Evolutionary conservation across 768 basidiomycete species (phyloP).

Genomic region (Boletus edulis): DNA sequence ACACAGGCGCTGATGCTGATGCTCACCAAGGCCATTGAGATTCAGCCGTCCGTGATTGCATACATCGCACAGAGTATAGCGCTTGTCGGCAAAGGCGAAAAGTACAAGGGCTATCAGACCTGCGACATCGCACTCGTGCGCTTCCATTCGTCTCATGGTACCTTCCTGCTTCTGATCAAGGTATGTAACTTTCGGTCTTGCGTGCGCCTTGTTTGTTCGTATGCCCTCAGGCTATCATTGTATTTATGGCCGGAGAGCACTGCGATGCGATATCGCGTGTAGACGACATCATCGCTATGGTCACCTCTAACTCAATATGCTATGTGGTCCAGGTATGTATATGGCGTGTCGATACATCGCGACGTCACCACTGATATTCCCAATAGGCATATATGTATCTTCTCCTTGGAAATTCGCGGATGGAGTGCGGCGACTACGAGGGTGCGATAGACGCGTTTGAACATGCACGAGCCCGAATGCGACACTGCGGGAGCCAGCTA

Average conservation of each 20-base stretch:
- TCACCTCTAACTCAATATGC: neutral
- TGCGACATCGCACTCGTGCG: neutral
- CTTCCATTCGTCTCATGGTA: neutral
- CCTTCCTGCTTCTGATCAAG: slow-evolving; percentile 1
- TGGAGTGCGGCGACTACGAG: neutral
- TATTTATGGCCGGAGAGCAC: slow-evolving; percentile 5
- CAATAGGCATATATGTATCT: slow-evolving; percentile 6
- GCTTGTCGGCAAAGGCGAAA: neutral
- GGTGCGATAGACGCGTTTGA: neutral
- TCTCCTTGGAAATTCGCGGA: neutral
- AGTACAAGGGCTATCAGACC: neutral
- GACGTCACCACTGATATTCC: neutral
- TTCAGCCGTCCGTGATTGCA: neutral
- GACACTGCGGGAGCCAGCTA: neutral
- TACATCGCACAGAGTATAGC: neutral
- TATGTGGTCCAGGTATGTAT: neutral
- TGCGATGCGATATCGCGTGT: slow-evolving; percentile 3
- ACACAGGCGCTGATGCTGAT: neutral
- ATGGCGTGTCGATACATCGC: neutral
- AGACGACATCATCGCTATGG: neutral
- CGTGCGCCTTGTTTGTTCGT: neutral
- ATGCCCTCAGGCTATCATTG: neutral
- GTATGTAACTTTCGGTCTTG: neutral
- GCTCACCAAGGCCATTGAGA: neutral
- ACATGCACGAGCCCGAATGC: neutral